Evolutionary conservation across 805 yeast genomes (phyloP), one percentile per base, ranked within the genome.

Genomic region (Middelhovenomyces tepae): DNA sequence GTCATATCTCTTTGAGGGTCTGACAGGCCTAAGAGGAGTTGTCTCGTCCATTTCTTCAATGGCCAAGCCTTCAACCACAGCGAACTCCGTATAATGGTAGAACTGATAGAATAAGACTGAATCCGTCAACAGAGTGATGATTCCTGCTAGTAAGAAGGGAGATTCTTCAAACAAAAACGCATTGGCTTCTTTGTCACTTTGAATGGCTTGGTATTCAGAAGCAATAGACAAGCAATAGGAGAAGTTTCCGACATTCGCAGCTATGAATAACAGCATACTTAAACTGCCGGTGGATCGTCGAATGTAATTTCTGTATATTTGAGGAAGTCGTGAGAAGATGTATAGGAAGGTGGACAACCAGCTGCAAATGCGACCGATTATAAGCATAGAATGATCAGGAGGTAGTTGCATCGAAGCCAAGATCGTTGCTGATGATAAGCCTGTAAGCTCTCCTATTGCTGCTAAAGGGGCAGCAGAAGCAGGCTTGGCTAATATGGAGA

Each of bases 241-340:
- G 9, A 43, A 9, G 15, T 45, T 42, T 29, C 53, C 45, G 9
- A 53, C 20, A 19, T 46, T 31, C 21, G 51, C 59, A 16, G 56
- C 51, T 18, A 51, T 16, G 31, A 54, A 54, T 27, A 54, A 35
- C 16, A 44, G 38, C 21, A 44, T 36, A 18, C 54, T 46, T 20
- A 54, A 51, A 5, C 52, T 50, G 14, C 71, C 73, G 4, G 71
- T 65, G 23, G 68, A 61, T 33, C 54, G 59, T 22, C 48, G 47
- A 27, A 43, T 40, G 44, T 52, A 56, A 43, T 62, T 65, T 26
- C 50, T 47, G 22, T 45, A 13, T 13, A 64, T 64, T 43, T 67
- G 71, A 0, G 71, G 71, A 8, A 67, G 34, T 15, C 46, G 39
- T 14, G 57, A 54, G 15, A 43, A 29, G 7, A 51, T 42, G 32